These are phyloP conservation scores for Ceratocystis papillata DNA, from an alignment of 2,329 filamentous ascomycete genomes.

Conservation along the genomic window DNA sequence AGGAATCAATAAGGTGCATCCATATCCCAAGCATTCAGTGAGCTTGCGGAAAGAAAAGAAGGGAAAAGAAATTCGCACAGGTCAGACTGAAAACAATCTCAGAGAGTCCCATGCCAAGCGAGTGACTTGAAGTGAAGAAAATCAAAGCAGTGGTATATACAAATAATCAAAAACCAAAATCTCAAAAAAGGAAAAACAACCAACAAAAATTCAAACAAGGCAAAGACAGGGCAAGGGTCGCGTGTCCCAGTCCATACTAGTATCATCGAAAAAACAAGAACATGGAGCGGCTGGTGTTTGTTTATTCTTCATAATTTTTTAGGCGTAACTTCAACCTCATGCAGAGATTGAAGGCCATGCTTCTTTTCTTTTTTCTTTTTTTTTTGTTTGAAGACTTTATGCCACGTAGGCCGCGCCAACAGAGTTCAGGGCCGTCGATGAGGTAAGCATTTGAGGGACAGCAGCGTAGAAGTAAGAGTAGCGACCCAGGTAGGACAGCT, in stretches of 20 bases:
- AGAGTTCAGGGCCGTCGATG: conserved; percentile 34
- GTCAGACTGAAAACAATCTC: neutral
- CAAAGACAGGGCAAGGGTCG: neutral
- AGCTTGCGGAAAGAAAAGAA: conserved; percentile 3
- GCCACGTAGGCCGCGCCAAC: conserved; percentile 42
- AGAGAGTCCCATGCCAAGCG: neutral
- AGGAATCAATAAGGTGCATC: neutral
- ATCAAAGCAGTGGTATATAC: conserved; percentile 25
- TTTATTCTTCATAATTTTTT: neutral
- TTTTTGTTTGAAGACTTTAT: conserved; percentile 5
- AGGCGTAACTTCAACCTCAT: too few species aligned
- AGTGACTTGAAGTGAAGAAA: conserved; percentile 24
- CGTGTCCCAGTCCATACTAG: neutral
- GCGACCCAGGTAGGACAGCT: conserved; percentile 41
- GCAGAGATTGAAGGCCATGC: neutral
- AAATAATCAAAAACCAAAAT: conserved; percentile 26
- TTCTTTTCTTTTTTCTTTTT: neutral
- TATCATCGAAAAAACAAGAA: conserved; percentile 2
- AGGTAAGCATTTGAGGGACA: conserved; percentile 36
- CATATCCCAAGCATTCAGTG: conserved; percentile 3
- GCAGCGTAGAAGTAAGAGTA: conserved; percentile 47
- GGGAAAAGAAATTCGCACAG: neutral
- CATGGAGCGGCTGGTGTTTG: neutral
- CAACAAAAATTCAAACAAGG: conserved; percentile 9
- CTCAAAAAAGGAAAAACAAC: conserved; percentile 14